A percentile compares a stretch with the other conserved stretches of the same genome.
These are phyloP conservation scores for Deuterostichococcus epilithicus DNA, from an alignment of 139 green algal genomes.

Conservation along the genomic window DNA sequence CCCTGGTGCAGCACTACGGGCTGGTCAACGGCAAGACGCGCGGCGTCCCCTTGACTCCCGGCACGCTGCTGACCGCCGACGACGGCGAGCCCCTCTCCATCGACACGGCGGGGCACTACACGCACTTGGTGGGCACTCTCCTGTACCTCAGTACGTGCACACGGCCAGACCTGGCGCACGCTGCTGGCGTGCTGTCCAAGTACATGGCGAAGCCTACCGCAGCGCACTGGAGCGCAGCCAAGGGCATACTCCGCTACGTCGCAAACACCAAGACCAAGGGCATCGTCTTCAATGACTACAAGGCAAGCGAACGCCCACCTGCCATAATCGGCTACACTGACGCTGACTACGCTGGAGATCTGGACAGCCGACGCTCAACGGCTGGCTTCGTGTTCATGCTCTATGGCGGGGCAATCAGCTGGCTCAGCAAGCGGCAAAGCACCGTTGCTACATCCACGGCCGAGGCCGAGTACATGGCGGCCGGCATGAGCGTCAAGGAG, in stretches of 20 bases:
- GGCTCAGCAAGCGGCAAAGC: slow-evolving; percentile 36
- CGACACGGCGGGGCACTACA: slow-evolving; percentile 7
- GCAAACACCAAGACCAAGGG: slow-evolving; percentile 16
- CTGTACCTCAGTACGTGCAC: slow-evolving; percentile 28
- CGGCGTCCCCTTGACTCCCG: slow-evolving; percentile 3
- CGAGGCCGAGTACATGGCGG: slow-evolving; percentile 51
- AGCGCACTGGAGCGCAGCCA: slow-evolving; percentile 32
- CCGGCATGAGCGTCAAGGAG: slow-evolving; percentile 33
- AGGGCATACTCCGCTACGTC: no score
- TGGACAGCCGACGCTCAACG: slow-evolving; percentile 29
- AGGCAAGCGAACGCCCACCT: neutral
- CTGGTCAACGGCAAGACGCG: neutral
- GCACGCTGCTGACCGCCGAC: slow-evolving; percentile 6
- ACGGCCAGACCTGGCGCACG: slow-evolving; percentile 37
- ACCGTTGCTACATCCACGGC: slow-evolving; percentile 49
- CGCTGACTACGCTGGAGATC: slow-evolving; percentile 34
- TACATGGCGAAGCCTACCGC: slow-evolving; percentile 31
- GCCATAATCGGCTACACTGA: slow-evolving; percentile 38
- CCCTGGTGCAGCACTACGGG: slow-evolving; percentile 18
- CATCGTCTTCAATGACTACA: no score
- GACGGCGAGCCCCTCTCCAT: slow-evolving; percentile 11
- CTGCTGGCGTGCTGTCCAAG: slow-evolving; percentile 31
- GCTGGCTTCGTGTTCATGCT: slow-evolving; percentile 43
- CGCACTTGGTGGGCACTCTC: slow-evolving; percentile 25
- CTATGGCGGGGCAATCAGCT: slow-evolving; percentile 35